Conservation (phyloP, 495 filamentous ascomycete genomes). For the Chaetomidium leptoderma region DNA sequence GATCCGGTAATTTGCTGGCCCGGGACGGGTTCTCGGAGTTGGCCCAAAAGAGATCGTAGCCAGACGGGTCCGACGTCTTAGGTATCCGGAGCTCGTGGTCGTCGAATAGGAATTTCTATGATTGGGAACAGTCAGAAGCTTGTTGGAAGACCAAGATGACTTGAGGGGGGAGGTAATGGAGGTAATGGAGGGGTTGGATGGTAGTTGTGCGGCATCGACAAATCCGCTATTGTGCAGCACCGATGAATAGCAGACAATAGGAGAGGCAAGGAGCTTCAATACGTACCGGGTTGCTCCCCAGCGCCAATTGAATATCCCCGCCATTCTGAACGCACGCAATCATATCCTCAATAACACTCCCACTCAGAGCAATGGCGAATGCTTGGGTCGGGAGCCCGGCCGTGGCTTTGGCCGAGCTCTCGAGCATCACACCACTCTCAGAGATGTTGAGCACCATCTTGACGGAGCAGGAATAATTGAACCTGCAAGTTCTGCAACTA, state of each 20-base stretch:
- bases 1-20: constrained; percentile 37
- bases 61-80: constrained; percentile 30
- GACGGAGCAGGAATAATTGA: constrained; percentile 9
- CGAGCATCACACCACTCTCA: constrained; percentile 42
- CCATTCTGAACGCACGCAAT: constrained; percentile 62
- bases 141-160: not conserved
- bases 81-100: constrained; percentile 36
- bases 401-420: constrained; percentile 37
- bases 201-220: constrained; percentile 11
- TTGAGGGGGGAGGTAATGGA: not conserved
- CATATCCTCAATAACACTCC: constrained; percentile 65
- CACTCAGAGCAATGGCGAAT: constrained; percentile 62
- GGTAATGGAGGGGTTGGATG: not conserved
- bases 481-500: not conserved
- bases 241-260: constrained; percentile 21
- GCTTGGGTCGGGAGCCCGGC: constrained; percentile 41
- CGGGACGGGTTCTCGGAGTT: constrained; percentile 29
- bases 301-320: constrained; percentile 54
- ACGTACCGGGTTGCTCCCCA: constrained; percentile 56
- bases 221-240: constrained; percentile 15
- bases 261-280: constrained; percentile 18
- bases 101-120: constrained; percentile 40
- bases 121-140: constrained; percentile 16
- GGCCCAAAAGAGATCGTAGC: constrained; percentile 45
- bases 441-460: constrained; percentile 41